phyloP scores from a whole-genome alignment of 768 basidiomycete species.

The Crepidotus variabilis region DNA sequence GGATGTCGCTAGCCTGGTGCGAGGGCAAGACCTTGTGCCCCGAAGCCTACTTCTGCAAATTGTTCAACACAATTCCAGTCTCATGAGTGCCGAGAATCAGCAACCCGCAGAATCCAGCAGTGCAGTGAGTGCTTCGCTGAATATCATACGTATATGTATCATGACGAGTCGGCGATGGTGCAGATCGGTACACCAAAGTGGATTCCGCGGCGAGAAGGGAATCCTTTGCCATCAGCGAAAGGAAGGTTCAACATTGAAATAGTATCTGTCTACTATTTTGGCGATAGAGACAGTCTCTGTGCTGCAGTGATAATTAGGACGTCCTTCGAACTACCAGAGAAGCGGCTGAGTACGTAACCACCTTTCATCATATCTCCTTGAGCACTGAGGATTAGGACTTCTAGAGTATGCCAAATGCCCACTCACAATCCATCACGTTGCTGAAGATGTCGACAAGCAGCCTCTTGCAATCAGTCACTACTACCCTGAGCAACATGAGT shows the following conservation, averaged over 20 bases:
- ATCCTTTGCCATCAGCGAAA: background rate
- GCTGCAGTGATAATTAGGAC: background rate
- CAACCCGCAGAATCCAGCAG: background rate
- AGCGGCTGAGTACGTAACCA: background rate
- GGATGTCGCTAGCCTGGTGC: too few species aligned
- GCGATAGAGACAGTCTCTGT: background rate
- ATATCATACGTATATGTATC: background rate
- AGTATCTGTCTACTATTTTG: background rate
- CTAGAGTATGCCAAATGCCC: background rate
- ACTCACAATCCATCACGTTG: background rate
- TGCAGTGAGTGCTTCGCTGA: background rate
- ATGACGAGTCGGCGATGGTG: too few species aligned
- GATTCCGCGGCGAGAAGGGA: background rate
- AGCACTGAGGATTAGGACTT: background rate
- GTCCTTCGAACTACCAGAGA: background rate
- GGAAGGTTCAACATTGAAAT: background rate
- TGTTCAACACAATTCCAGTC: background rate
- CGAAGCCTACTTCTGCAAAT: background rate
- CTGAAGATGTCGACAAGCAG: background rate
- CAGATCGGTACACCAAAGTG: background rate
- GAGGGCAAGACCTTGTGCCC: background rate
- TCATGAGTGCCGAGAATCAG: background rate
- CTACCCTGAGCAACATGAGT: background rate
- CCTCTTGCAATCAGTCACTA: background rate
- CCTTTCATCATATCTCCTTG: background rate